Evolutionary conservation across 805 yeast species (phyloP).

Genomic region (Candida ficus): DNA sequence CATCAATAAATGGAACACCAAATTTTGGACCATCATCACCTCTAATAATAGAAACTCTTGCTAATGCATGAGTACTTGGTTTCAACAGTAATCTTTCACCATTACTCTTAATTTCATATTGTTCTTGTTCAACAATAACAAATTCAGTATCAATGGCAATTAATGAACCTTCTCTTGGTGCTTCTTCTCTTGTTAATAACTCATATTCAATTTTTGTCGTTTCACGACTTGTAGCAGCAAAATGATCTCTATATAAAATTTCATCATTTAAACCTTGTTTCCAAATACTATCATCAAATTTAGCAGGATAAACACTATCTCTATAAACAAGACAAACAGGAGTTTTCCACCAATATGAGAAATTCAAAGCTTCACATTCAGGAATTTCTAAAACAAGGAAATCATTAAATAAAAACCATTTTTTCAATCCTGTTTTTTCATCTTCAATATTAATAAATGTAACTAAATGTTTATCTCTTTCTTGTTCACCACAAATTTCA

Average conservation of each 20-base stretch:
- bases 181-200: constrained; percentile 60
- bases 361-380: constrained; percentile 72
- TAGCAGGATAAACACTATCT: constrained; percentile 35
- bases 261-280: constrained; percentile 49
- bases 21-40: constrained; percentile 60
- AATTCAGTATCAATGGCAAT: constrained; percentile 97
- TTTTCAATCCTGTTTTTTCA: constrained; percentile 22
- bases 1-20: constrained; percentile 87
- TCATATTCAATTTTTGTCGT: constrained; percentile 58
- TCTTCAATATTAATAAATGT: constrained; percentile 48
- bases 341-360: constrained; percentile 74
- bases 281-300: constrained; percentile 45
- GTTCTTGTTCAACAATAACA: constrained; percentile 75
- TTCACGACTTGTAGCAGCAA: constrained; percentile 62
- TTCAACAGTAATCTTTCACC: constrained; percentile 66
- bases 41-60: constrained; percentile 82
- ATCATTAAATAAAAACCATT: constrained; percentile 88
- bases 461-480: constrained; percentile 54
- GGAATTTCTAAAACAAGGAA: constrained; percentile 75
- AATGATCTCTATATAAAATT: constrained; percentile 68
- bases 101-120: constrained; percentile 67
- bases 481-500: constrained; percentile 42
- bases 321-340: constrained; percentile 72
- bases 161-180: constrained; percentile 68
- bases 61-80: constrained; percentile 75